Conservation (phyloP, 345 rosid species). For the Bruguiera sexangula region DNA sequence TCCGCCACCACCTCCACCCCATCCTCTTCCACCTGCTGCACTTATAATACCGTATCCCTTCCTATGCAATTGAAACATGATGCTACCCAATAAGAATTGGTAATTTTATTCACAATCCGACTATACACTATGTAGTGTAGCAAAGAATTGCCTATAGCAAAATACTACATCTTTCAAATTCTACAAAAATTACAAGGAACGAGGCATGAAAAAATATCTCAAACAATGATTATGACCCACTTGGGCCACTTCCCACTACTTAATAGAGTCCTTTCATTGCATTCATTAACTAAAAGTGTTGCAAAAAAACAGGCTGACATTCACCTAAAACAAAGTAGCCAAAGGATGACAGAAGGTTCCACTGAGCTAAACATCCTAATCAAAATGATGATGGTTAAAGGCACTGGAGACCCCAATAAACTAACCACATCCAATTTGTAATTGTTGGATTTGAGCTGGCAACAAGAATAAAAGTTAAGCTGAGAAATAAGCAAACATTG, state of each 20-base stretch:
- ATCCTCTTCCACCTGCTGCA: slow-evolving; percentile 88
- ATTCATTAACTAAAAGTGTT: background rate
- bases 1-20: slow-evolving; percentile 99
- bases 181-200: background rate
- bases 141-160: slow-evolving; percentile 7
- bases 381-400: background rate
- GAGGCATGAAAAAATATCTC: background rate
- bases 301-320: no score
- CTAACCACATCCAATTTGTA: background rate
- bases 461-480: background rate
- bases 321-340: background rate
- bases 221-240: no score
- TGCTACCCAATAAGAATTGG: slow-evolving; percentile 8
- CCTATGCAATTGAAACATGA: slow-evolving; percentile 45
- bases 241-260: no score
- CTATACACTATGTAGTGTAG: background rate
- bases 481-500: background rate
- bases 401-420: background rate
- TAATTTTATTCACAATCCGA: slow-evolving; percentile 9
- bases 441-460: background rate
- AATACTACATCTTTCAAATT: slow-evolving; percentile 2
- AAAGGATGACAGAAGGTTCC: background rate
- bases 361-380: background rate
- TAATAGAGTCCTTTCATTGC: background rate
- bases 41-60: slow-evolving; percentile 84